phyloP scores from a whole-genome alignment of 1,284 basidiomycete genomes.

The Ganoderma sinense region DNA sequence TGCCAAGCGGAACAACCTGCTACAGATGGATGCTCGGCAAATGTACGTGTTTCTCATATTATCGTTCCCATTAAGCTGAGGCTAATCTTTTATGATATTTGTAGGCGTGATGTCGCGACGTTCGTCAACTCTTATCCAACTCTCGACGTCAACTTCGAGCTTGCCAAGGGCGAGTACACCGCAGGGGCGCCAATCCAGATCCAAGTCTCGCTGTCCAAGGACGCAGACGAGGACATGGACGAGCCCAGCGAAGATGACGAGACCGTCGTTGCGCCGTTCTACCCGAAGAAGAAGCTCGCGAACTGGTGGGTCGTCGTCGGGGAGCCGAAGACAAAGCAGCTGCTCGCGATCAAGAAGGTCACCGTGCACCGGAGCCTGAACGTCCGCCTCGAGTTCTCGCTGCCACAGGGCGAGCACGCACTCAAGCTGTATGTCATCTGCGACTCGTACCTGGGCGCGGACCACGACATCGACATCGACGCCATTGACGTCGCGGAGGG shows the following conservation, averaged over 20 bases:
- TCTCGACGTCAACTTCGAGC: slow-evolving; percentile 85
- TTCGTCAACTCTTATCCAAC: slow-evolving; percentile 97
- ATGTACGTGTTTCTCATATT: slow-evolving; percentile 62
- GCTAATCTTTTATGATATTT: slow-evolving; percentile 26
- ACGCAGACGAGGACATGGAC: slow-evolving; percentile 86
- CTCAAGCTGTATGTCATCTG: slow-evolving; percentile 94
- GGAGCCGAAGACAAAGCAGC: slow-evolving; percentile 74
- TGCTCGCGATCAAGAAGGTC: slow-evolving; percentile 95
- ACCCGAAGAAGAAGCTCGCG: slow-evolving; percentile 89
- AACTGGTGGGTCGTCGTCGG: slow-evolving; percentile 99
- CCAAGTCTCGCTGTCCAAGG: slow-evolving; percentile 82
- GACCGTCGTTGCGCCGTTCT: slow-evolving; percentile 90
- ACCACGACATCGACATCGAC: slow-evolving; percentile 87
- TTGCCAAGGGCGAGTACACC: slow-evolving; percentile 86
- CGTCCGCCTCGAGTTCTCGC: slow-evolving; percentile 89
- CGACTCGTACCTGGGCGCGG: slow-evolving; percentile 90
- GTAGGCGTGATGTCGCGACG: slow-evolving; percentile 86
- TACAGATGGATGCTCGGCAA: slow-evolving; percentile 88
- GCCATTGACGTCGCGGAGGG: slow-evolving; percentile 88
- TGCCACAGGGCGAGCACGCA: slow-evolving; percentile 84
- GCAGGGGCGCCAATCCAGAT: slow-evolving; percentile 87
- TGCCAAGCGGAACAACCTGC: slow-evolving; percentile 80
- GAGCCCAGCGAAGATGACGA: slow-evolving; percentile 65
- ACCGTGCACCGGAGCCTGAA: slow-evolving; percentile 83
- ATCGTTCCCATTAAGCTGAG: not conserved